Evolutionary conservation across 129 eudicot species (phyloP), one percentile per base, ranked within the genome.

Genomic region (Tagetes erecta): DNA sequence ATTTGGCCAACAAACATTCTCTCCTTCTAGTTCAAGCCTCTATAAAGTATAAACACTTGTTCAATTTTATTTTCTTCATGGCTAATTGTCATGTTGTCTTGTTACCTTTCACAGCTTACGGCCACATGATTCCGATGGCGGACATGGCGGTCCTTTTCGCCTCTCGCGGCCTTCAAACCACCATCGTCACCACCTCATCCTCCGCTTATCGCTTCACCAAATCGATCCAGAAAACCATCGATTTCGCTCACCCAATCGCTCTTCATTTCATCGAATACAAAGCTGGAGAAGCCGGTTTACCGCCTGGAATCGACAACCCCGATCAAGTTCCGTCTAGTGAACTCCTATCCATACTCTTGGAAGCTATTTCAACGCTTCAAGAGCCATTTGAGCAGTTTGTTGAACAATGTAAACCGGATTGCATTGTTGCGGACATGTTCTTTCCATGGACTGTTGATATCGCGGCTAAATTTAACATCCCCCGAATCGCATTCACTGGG

Each of bases 141-240:
- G 92, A 90, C 85, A 87, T 90, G 81, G 88, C 90, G 44, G 84
- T 79, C n/a, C 82, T 87, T 27, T 81, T 90, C 68, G 57, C 85
- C 59, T 72, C 96, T 7, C 83, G 77, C 3, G 86, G 86, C 66
- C 63, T 79, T 20, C 82, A 68, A 66, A 44, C 85, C 76, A 90
- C 92, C 79, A 78, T 91, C 7, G 70, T 88, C 76, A 78, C 86
- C 68, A 86, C 92, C 82, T 83, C 81, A 12, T 41, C 40, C 37
- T 81, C 80, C 47, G 86, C 83, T 3, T 74, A 60, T 11, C 40
- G 63, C 14, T 78, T 88, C 75, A 6, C 83, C 35, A 68, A 76
- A 55, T 34, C 84, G 2, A 72, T 85, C 30, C 44, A 64, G n/a
- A 80, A 42, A 71, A 79, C 81, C 75, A 68, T 13, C 6, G 33